A percentile compares a stretch with the other conserved stretches of the same genome.
Evolutionary conservation across 139 green algal species (phyloP).

Genomic region (Edaphochlamys debaryana): DNA sequence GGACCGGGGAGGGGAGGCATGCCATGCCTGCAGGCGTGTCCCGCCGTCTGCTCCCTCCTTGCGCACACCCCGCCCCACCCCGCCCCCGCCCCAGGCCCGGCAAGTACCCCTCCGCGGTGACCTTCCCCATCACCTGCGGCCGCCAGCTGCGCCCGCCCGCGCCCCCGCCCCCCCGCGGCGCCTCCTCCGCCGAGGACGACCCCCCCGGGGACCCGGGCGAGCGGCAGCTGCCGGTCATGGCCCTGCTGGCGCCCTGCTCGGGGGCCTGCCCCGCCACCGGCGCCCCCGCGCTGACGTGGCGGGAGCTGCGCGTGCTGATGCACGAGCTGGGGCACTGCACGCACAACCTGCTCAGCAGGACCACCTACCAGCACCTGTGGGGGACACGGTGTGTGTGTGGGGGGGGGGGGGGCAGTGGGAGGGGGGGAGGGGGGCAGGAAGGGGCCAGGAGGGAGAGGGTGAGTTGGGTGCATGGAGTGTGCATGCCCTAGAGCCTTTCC

Average conservation of each 20-base stretch:
- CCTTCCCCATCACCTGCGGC: constrained; percentile 89
- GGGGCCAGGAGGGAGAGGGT: background rate
- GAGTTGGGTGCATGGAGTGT: background rate
- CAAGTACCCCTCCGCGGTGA: constrained; percentile 82
- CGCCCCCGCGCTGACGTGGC: constrained; percentile 35
- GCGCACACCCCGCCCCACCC: background rate
- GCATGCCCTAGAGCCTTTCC: too few species aligned
- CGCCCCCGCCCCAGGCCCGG: constrained; percentile 49
- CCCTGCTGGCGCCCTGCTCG: constrained; percentile 69
- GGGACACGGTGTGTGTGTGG: constrained; percentile 74
- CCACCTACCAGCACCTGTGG: constrained; percentile 87
- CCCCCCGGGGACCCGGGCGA: background rate
- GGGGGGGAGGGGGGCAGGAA: background rate
- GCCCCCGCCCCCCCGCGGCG: background rate
- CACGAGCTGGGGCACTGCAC: constrained; percentile 95
- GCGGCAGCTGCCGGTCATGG: constrained; percentile 67
- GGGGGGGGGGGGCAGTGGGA: too few species aligned
- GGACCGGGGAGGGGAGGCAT: too few species aligned
- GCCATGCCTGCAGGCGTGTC: too few species aligned
- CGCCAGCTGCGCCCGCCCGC: constrained; percentile 23
- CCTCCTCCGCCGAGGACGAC: too few species aligned
- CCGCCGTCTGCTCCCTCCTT: too few species aligned
- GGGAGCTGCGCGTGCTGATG: constrained; percentile 83
- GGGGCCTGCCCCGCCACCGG: constrained; percentile 20
- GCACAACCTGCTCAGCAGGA: constrained; percentile 86